Conservation (phyloP, 768 basidiomycete genomes). For the Pleurotus tuber-regium region DNA sequence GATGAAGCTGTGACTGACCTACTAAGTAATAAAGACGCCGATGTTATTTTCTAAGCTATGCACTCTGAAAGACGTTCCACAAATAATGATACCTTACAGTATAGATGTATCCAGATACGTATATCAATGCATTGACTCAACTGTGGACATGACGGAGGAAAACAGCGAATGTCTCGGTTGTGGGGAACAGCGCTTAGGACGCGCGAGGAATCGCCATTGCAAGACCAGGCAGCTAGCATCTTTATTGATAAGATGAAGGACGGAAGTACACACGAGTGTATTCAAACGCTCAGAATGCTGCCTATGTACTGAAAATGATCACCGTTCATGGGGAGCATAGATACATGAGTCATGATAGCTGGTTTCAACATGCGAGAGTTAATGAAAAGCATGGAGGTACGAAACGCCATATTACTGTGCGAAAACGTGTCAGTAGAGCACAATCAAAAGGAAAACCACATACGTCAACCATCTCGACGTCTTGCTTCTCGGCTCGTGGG, state of each 20-base stretch:
- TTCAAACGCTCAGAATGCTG: too few relatives aligned
- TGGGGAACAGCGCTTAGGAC: neutral
- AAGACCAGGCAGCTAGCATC: too few relatives aligned
- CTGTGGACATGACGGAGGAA: too few relatives aligned
- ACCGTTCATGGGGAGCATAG: conserved; percentile 42
- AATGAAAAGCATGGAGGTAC: conserved; percentile 21
- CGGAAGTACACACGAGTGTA: too few relatives aligned
- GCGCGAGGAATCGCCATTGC: conserved; percentile 1
- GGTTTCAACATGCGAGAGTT: conserved; percentile 23
- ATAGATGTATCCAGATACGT: too few relatives aligned
- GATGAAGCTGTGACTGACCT: conserved; percentile 46
- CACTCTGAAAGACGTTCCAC: too few relatives aligned
- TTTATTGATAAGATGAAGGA: too few relatives aligned
- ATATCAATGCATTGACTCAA: too few relatives aligned
- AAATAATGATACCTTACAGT: too few relatives aligned
- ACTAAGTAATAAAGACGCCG: conserved; percentile 83
- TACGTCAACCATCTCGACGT: conserved; percentile 82
- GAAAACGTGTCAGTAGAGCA: conserved; percentile 12
- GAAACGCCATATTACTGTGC: conserved; percentile 36
- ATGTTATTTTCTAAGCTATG: conserved; percentile 80
- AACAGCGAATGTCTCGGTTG: too few relatives aligned
- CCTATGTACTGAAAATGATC: neutral
- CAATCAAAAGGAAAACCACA: conserved; percentile 27
- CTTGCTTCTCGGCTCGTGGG: conserved; percentile 40
- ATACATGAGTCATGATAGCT: conserved; percentile 65